Evolutionary conservation across 768 basidiomycete species (phyloP), one percentile per base, ranked within the genome.

Genomic region (Phlebiopsis gigantea): DNA sequence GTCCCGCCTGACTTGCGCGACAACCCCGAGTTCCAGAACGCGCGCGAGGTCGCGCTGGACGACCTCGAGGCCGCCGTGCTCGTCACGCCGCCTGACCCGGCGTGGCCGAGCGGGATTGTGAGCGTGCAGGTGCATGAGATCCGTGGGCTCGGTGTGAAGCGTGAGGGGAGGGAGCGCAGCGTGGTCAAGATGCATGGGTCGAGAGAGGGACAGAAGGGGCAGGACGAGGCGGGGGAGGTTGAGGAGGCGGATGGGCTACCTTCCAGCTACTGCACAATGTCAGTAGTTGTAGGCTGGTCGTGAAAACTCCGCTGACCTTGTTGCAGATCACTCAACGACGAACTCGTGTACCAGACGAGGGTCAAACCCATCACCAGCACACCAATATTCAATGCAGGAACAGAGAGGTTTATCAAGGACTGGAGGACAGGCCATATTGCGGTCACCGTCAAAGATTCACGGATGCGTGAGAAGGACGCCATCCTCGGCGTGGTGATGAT

Each of bases 401-500:
- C 84, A 1, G 90, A 93, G 67, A 75, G 79, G 28, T 88, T 88
- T 68, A 72, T 88, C 26, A 74, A 81, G 3, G 81, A 87, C 62
- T 88, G 82, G 81, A 69, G 71, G 7, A 75, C 72, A 9, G 74
- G 86, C 2, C 78, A 81, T 15, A 76, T 89, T 42, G 74, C 85
- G 10, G 79, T 90, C 26, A 79, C 85, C 15, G 83, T 89, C 15
- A 79, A 83, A 29, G 87, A 88, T 62, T 72, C 74, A 1, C 74
- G 79, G 31, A 63, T 79, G 28, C 79, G 84, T 51, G 84, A 86
- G 69, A 68, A 72, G 45, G 80, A 90, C 64, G 84, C 86, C 1
- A 77, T 90, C 50, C 76, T 90, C 26, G 89, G 90, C 26, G 79
- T 90, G 31, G 79, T 89, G 62, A 77, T 81, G 53, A 74, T 90